Evolutionary conservation across 2,329 filamentous ascomycete genomes (phyloP).

Genomic region (Hypoxylon sp.): DNA sequence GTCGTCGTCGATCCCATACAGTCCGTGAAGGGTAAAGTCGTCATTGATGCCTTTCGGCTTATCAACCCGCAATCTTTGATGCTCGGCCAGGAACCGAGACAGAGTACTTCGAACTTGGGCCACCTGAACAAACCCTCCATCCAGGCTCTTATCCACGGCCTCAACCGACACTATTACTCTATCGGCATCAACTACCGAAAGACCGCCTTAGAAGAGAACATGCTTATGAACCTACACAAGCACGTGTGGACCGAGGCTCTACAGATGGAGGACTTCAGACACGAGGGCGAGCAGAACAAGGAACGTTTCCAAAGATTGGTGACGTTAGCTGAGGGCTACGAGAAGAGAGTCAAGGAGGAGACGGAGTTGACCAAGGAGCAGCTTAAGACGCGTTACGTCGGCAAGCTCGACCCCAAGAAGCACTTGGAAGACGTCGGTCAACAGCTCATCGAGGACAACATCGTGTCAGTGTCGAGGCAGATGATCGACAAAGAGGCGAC

Average conservation of each 20-base stretch:
- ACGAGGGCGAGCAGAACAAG: constrained; percentile 87
- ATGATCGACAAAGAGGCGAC: constrained; percentile 99
- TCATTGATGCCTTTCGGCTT: constrained; percentile 98
- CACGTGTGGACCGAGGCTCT: constrained; percentile 99
- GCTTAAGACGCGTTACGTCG: constrained; percentile 98
- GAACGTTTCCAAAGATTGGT: constrained; percentile 91
- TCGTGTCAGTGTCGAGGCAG: constrained; percentile 96
- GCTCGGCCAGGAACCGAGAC: constrained; percentile 96
- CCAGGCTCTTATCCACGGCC: constrained; percentile 96
- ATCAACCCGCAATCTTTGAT: constrained; percentile 98
- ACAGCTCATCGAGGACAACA: constrained; percentile 98
- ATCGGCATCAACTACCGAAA: constrained; percentile 99
- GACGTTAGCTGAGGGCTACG: constrained; percentile 91
- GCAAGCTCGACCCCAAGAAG: constrained; percentile 99
- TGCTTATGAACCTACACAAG: constrained; percentile 99
- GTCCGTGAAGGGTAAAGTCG: constrained; percentile 99
- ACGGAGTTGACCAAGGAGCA: constrained; percentile 97
- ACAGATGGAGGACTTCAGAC: constrained; percentile 95
- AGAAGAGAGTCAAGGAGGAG: constrained; percentile 99
- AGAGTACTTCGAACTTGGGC: constrained; percentile 97
- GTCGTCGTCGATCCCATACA: constrained; percentile 99
- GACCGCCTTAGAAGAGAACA: constrained; percentile 97
- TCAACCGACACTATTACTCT: constrained; percentile 99
- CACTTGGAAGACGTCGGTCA: constrained; percentile 97
- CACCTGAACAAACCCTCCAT: constrained; percentile 99